These are phyloP conservation scores for Talaromyces pinophilus DNA, from an alignment of 2,329 filamentous ascomycete species.

Conservation along the genomic window DNA sequence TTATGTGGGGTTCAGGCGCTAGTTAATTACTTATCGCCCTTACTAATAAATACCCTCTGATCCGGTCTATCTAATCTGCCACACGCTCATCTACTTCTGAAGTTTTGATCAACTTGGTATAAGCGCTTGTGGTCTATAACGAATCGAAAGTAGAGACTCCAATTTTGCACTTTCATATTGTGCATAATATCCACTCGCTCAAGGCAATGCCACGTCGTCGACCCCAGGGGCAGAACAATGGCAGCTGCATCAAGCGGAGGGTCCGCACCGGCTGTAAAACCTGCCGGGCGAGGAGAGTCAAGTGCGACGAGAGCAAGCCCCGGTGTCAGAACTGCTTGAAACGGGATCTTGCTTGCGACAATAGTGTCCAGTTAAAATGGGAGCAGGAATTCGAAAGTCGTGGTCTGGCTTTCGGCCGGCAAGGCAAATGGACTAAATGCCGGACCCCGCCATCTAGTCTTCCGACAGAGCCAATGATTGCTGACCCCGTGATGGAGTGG, in stretches of 20 bases:
- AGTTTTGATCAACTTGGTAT: not conserved
- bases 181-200: not conserved
- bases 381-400: conserved; percentile 44
- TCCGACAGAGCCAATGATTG: not conserved
- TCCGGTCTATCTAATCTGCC: not conserved
- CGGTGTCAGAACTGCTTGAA: conserved; percentile 27
- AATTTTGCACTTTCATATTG: not conserved
- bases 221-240: not conserved
- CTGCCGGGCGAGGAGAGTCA: conserved; percentile 28
- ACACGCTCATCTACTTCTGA: not conserved
- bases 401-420: conserved; percentile 46
- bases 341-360: conserved; percentile 26
- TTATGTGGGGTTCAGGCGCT: not conserved
- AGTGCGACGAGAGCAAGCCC: conserved; percentile 29
- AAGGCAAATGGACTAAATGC: conserved; percentile 45
- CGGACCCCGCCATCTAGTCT: conserved; percentile 25
- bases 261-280: conserved; percentile 21
- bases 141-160: not conserved
- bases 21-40: not conserved
- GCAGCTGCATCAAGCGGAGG: conserved; percentile 11
- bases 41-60: not conserved
- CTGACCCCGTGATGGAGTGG: conserved; percentile 14
- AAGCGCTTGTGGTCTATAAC: not conserved
- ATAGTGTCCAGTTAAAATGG: conserved; percentile 35
- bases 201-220: conserved; percentile 15